Base-by-base conservation (phyloP, 768 basidiomycete genomes). In the Tricholomella constricta region DNA sequence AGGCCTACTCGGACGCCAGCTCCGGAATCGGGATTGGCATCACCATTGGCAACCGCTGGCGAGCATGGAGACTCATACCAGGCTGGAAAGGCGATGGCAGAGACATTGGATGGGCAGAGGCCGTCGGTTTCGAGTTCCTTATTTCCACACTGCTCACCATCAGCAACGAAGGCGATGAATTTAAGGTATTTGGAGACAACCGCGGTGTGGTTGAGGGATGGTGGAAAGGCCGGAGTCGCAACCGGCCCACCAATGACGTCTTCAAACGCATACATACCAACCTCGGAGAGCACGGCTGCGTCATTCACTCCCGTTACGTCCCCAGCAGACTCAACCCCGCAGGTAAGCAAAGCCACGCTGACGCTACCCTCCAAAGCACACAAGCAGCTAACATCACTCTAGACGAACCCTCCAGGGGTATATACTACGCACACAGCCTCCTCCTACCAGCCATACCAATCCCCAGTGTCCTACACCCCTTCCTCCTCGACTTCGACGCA, bases 81-180 rank as follows among this genome's bases (percentile, higher is more conserved):
- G 64, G 65, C 0, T 78, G 73, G 74, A 14, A 66, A 10, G 9
- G 25, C 1, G 54, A 68, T 7, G 44, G 66, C 0, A 41, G 65
- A 3, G 73, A 78, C 55, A 81, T 80, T 46, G 59, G 62, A 0
- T 82, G 78, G 77, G 78, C 78, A 0, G 74, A 82, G 49, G 73
- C 72, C 0, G 51, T 77, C 2, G 72, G 70, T 1, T 73, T 81
- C 47, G 64, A 74, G 25, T 54, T 77, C 14, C 68, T 78, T 20
- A 52, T 71, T 19, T 35, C 9, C 1, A 42, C 64, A 4, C 23
- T 72, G 38, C 17, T 61, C 7, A 15, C 7, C 27, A 9, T n/a
- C 5, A n/a, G 36, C 20, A n/a, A 6, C 7, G 15, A 6, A 10
- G n/a, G 32, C 6, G 26, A 29, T 1, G 50, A 64, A 32, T 51